Conservation (phyloP, 2,329 filamentous ascomycete genomes). For the Nakataea oryzae region DNA sequence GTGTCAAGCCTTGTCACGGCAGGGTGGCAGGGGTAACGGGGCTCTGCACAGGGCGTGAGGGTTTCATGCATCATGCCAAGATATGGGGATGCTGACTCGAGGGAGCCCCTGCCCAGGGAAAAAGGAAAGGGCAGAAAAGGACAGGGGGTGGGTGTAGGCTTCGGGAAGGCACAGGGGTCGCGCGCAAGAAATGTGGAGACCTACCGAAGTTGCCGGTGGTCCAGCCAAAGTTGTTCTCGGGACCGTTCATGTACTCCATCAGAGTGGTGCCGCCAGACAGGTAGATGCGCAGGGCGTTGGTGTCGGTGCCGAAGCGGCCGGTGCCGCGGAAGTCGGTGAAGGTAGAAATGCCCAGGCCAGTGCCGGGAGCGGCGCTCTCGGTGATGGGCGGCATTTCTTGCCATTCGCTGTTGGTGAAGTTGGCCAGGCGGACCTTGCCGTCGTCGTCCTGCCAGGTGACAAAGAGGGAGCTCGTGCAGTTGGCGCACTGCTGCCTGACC, state of each 20-base stretch:
- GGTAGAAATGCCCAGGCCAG: background rate
- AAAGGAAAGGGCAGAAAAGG: background rate
- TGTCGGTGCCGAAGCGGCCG: background rate
- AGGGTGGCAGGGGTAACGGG: background rate
- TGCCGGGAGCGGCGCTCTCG: background rate
- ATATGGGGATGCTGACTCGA: background rate
- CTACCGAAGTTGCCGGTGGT: background rate
- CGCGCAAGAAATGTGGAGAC: background rate
- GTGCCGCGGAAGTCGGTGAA: conserved; percentile 2
- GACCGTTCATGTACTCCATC: background rate
- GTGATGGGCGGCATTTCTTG: background rate
- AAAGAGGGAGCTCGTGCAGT: background rate
- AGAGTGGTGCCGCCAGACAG: background rate
- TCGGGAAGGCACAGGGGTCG: background rate
- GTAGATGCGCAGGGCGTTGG: conserved; percentile 1
- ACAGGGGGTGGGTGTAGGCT: background rate
- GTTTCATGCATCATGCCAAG: background rate
- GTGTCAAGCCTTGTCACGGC: too few relatives aligned
- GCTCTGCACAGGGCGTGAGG: background rate
- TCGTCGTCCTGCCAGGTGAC: conserved; percentile 1
- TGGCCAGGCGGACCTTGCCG: background rate
- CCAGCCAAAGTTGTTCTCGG: conserved; percentile 1
- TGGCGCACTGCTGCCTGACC: background rate
- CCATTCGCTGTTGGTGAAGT: background rate
- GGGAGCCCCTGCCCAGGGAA: background rate